phyloP scores from a whole-genome alignment of 176 grass and related monocot genomes.

The bread wheat (Triticum aestivum) region IWGSC_CS_RefSeq_v2.1 NC_057800.1:347831845-347832344 shows the following conservation, averaged over 20 bases:
- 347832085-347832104: slow-evolving; percentile 23
- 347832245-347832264: slow-evolving; percentile 45
- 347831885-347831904: too few species aligned
- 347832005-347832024: too few species aligned
- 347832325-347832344: slow-evolving; percentile 4
- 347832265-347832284: slow-evolving; percentile 46
- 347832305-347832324: slow-evolving; percentile 2
- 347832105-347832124: slow-evolving; percentile 28
- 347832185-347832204: not conserved
- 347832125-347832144: not conserved
- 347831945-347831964: too few species aligned
- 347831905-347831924: too few species aligned
- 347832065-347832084: slow-evolving; percentile 46
- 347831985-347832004: slow-evolving; percentile 60
- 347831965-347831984: slow-evolving; percentile 36
- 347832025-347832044: slow-evolving; percentile 55
- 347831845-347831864: too few species aligned
- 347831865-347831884: too few species aligned
- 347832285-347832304: slow-evolving; percentile 3
- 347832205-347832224: slow-evolving; percentile 38
- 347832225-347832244: slow-evolving; percentile 37
- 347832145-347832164: not conserved
- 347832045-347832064: slow-evolving; percentile 77
- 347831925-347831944: too few species aligned
- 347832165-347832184: slow-evolving; percentile 16